A percentile compares a stretch with the other conserved stretches of the same genome.
Conservation (phyloP, 2,329 filamentous ascomycete species). For the Diplodia corticola region DNA sequence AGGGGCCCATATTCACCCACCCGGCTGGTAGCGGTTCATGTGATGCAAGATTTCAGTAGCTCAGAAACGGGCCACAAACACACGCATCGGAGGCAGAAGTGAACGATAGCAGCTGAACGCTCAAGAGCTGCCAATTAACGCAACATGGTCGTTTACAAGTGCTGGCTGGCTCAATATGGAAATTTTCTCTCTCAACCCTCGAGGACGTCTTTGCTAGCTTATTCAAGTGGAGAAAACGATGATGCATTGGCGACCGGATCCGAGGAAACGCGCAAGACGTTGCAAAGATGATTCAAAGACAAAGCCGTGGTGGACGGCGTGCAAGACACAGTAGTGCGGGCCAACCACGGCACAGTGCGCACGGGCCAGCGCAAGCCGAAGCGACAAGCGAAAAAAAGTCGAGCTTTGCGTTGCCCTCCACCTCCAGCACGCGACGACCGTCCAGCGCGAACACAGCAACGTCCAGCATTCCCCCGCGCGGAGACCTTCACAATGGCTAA, state of each 20-base stretch:
- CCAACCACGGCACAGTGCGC: constrained; percentile 8
- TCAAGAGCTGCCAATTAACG: background rate
- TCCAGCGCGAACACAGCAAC: constrained; percentile 21
- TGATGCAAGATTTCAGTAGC: background rate
- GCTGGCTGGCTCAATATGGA: background rate
- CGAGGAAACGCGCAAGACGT: background rate
- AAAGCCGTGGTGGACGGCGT: background rate
- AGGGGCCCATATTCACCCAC: background rate
- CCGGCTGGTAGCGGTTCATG: background rate
- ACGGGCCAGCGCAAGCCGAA: constrained; percentile 15
- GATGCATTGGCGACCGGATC: background rate
- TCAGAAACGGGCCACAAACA: background rate
- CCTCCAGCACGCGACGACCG: constrained; percentile 13
- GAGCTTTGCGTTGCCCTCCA: constrained; percentile 12
- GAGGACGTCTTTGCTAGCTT: background rate
- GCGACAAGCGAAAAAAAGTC: constrained; percentile 21
- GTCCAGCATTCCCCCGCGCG: constrained; percentile 22
- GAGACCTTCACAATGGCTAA: constrained; percentile 24
- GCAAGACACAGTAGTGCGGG: background rate
- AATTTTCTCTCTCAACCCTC: background rate
- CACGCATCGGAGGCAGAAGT: too few species aligned
- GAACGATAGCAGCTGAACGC: background rate
- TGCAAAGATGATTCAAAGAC: background rate
- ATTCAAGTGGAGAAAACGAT: background rate
- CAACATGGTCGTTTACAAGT: background rate